Base-by-base conservation (phyloP, 768 basidiomycete species). In the Crepidotus variabilis region DNA sequence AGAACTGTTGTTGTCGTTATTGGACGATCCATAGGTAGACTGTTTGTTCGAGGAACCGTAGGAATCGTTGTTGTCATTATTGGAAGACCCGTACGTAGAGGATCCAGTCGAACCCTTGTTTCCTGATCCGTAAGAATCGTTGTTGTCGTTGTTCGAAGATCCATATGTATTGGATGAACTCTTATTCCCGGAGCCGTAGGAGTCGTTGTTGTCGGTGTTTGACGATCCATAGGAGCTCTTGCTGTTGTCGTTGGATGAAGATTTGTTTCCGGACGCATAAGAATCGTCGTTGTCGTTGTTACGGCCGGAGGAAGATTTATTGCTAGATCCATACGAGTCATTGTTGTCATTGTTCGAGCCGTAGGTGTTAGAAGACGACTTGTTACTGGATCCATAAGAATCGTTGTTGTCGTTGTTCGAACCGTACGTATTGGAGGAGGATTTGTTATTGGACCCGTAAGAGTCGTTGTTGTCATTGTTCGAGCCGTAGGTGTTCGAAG, bases 141-240 rank as follows among this genome's bases (percentile, higher is more conserved):
- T 33, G 55, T 64, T 50, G 49, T 67, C 63, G 54, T 63, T 59
- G 32, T 65, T 68, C 11, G 67, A 67, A 5, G 70, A 70, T 18
- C 67, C 63, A 48, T 69, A 61, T 3, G 28, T 28, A 28, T 28
- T 28, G 51, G 60, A 63, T 47, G 65, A 60, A 32, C 57, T 52
- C 39, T 34, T 55, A 50, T 55, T 59, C 36, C 23, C 22, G 10
- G 67, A 67, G 35, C 65, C 60, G 56, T 66, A 67, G 1, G 59
- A 61, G 50, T 69, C 61, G 57, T 64, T 67, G 46, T 57, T 51
- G 39, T 65, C 52, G 22, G 47, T 58, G 51, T 61, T 63, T 45
- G 64, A 66, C 18, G 65, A 67, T 23, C 66, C 69, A 46, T 68
- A 65, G 1, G 59, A 62, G 34, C 67, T 60, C 47, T 63, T 58